A percentile compares a stretch with the other conserved stretches of the same genome.
Conservation (phyloP, 2,329 filamentous ascomycete species). For the Ascochyta pisi region DNA sequence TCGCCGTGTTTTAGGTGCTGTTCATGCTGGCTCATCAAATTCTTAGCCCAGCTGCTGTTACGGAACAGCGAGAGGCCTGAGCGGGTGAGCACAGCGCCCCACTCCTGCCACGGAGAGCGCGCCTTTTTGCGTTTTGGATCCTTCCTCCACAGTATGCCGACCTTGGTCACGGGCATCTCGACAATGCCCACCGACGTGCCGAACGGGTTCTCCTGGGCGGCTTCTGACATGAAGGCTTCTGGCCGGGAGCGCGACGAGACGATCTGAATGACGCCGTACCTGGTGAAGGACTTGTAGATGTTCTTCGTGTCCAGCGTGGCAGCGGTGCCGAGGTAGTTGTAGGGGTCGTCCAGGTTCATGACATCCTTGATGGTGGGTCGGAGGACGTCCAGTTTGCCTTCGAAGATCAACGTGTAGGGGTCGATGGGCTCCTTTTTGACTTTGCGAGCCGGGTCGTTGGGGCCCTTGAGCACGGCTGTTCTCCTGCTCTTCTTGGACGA, state of each 20-base stretch:
- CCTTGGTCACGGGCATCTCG: slow-evolving; percentile 96
- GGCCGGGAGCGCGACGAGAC: slow-evolving; percentile 91
- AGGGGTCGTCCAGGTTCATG: slow-evolving; percentile 90
- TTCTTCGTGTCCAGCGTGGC: slow-evolving; percentile 78
- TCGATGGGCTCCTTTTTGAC: slow-evolving; percentile 85
- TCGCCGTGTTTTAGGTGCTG: slow-evolving; percentile 79
- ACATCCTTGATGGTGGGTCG: slow-evolving; percentile 89
- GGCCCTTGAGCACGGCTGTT: slow-evolving; percentile 57
- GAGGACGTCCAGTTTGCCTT: slow-evolving; percentile 82
- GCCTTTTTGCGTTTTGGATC: slow-evolving; percentile 92
- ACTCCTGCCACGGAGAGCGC: slow-evolving; percentile 97
- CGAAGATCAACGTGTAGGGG: slow-evolving; percentile 92
- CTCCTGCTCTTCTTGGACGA: slow-evolving; percentile 75
- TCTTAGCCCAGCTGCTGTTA: slow-evolving; percentile 91
- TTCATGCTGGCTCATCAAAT: slow-evolving; percentile 86
- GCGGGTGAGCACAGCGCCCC: slow-evolving; percentile 95
- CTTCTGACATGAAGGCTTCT: slow-evolving; percentile 91
- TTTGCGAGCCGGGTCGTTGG: slow-evolving; percentile 72
- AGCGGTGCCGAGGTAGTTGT: slow-evolving; percentile 82
- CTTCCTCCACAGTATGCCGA: slow-evolving; percentile 93
- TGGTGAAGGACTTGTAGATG: slow-evolving; percentile 87
- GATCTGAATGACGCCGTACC: slow-evolving; percentile 91
- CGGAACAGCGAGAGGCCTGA: slow-evolving; percentile 97
- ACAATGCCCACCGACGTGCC: slow-evolving; percentile 87
- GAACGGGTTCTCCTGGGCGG: slow-evolving; percentile 81